Evolutionary conservation across 2,329 filamentous ascomycete genomes (phyloP).

Genomic region (Trichoderma aggressivum): DNA sequence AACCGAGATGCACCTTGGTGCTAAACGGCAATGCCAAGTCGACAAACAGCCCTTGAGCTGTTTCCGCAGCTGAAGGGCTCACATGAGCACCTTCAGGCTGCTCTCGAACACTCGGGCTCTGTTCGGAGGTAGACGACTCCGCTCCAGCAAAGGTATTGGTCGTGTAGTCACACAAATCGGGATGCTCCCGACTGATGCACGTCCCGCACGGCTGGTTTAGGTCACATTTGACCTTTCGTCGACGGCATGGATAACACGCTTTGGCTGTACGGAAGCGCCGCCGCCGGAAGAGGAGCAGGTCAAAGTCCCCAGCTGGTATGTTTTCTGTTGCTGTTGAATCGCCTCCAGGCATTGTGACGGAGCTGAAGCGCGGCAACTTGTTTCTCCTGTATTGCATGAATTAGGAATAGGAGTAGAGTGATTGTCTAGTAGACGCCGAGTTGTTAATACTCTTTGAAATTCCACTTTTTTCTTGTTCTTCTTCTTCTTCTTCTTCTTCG

Average conservation of each 20-base stretch:
- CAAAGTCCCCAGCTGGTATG: constrained; percentile 1
- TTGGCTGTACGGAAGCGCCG: constrained; percentile 6
- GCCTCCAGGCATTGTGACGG: not conserved
- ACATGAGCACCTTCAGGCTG: not conserved
- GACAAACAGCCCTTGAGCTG: constrained; percentile 2
- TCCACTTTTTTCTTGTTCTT: not conserved
- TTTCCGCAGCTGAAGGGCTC: not conserved
- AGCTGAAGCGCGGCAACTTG: not conserved
- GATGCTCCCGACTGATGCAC: constrained; percentile 7
- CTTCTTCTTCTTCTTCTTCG: too few relatives aligned
- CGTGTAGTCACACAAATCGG: constrained; percentile 8
- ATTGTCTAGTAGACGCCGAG: not conserved
- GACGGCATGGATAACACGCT: constrained; percentile 4
- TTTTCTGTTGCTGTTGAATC: not conserved
- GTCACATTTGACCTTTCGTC: constrained; percentile 10
- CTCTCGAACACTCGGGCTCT: not conserved
- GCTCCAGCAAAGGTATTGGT: constrained; percentile 10
- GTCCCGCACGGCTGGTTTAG: constrained; percentile 13
- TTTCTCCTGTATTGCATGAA: not conserved
- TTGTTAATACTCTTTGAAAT: not conserved
- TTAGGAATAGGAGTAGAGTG: not conserved
- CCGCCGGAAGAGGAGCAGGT: constrained; percentile 1
- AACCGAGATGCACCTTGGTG: not conserved
- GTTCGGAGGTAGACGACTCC: constrained; percentile 5
- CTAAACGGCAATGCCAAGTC: not conserved